Conservation (phyloP, 2,329 filamentous ascomycete species). For the Ceratocystis colombiana region DNA sequence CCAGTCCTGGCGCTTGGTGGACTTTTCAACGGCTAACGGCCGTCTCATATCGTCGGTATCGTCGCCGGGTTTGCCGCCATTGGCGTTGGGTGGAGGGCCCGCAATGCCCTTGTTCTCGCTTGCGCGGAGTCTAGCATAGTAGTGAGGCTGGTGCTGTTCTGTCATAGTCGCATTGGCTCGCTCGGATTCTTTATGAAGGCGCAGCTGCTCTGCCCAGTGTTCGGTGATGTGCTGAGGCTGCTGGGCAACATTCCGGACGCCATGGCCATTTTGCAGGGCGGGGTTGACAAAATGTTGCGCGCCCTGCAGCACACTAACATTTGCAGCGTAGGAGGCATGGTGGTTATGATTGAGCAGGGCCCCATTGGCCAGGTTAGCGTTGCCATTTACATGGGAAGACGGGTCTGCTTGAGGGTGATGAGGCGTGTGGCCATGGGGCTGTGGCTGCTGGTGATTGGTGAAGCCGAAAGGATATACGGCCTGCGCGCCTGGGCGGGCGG, state of each 20-base stretch:
- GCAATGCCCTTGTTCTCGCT: conserved; percentile 58
- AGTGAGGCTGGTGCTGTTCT: conserved; percentile 54
- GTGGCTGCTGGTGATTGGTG: conserved; percentile 55
- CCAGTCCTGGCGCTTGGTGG: conserved; percentile 71
- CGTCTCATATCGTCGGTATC: conserved; percentile 49
- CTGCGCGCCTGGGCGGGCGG: conserved; percentile 23
- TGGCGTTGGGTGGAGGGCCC: conserved; percentile 39
- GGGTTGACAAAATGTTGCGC: conserved; percentile 23
- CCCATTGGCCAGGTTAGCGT: conserved; percentile 39
- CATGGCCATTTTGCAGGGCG: conserved; percentile 48
- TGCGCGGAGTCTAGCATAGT: conserved; percentile 63
- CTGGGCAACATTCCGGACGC: conserved; percentile 39
- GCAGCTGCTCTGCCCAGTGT: conserved; percentile 83
- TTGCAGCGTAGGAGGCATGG: conserved; percentile 21
- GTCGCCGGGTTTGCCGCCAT: conserved; percentile 44
- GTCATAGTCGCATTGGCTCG: conserved; percentile 61
- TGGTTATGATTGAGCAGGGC: conserved; percentile 33
- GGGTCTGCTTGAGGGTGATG: conserved; percentile 51
- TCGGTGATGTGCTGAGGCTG: conserved; percentile 48
- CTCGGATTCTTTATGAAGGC: conserved; percentile 67
- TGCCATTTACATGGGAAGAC: conserved; percentile 44
- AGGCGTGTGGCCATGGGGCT: conserved; percentile 49
- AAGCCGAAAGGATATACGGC: conserved; percentile 49
- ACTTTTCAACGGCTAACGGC: conserved; percentile 56
- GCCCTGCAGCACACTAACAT: conserved; percentile 19